phyloP scores from a whole-genome alignment of 805 yeast species.

The Isabelozyma pseudorhagii region DNA sequence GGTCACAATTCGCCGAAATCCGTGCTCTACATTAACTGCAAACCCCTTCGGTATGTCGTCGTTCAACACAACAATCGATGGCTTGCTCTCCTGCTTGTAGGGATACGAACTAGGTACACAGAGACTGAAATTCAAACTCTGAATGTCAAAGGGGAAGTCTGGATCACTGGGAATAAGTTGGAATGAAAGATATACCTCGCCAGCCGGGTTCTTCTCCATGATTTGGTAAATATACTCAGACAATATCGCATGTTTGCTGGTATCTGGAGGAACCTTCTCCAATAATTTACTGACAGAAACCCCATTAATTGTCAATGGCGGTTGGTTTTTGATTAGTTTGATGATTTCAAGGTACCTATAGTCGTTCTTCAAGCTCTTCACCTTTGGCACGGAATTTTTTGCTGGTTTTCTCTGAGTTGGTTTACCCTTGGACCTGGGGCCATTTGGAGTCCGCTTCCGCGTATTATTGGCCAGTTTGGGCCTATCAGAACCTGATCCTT shows the following conservation, averaged over 20 bases:
- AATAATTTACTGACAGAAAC: constrained; percentile 9
- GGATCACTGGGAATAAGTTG: constrained; percentile 61
- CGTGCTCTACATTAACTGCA: constrained; percentile 63
- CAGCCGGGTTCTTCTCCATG: neutral
- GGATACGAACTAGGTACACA: constrained; percentile 59
- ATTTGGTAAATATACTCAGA: neutral
- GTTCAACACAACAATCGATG: constrained; percentile 57
- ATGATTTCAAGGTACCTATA: constrained; percentile 27
- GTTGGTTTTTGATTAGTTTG: constrained; percentile 26
- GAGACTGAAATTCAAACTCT: constrained; percentile 49
- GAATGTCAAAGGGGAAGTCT: constrained; percentile 66
- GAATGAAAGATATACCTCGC: constrained; percentile 38
- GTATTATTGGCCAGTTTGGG: neutral
- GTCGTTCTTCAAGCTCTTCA: constrained; percentile 12
- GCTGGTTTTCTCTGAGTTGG: neutral
- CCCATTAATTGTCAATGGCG: constrained; percentile 39
- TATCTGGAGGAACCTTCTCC: constrained; percentile 4
- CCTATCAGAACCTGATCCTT: neutral
- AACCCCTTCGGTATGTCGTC: constrained; percentile 69
- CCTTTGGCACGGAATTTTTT: constrained; percentile 1
- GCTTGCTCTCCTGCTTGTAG: constrained; percentile 28
- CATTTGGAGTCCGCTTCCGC: neutral
- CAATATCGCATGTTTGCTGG: constrained; percentile 1
- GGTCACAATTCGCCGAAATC: constrained; percentile 48
- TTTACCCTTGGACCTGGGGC: neutral